Evolutionary conservation across 1,284 basidiomycete species (phyloP).

Genomic region (Ceratobasidium sp.): DNA sequence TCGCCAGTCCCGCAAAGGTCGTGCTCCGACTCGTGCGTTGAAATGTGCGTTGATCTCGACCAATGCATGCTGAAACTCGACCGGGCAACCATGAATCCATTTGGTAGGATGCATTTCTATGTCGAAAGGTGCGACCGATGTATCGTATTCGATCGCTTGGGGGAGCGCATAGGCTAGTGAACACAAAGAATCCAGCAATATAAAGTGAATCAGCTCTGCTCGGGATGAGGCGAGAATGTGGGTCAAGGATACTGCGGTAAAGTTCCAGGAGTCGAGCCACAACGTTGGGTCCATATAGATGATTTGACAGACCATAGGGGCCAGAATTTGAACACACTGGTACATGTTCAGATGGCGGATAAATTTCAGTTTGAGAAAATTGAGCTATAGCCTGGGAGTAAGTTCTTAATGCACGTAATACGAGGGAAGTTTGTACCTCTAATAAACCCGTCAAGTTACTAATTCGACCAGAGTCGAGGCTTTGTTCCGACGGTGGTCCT

Average conservation of each 20-base stretch:
- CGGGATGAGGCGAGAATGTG: no score
- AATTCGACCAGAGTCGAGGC: no score
- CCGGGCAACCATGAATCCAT: conserved; percentile 4
- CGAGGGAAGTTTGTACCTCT: no score
- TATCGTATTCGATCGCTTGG: conserved; percentile 23
- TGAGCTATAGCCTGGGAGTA: no score
- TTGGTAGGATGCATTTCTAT: neutral
- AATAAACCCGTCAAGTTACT: no score
- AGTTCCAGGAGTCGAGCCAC: neutral
- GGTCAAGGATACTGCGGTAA: neutral
- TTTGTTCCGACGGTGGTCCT: no score
- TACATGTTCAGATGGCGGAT: no score
- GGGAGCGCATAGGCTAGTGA: neutral
- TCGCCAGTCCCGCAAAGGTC: neutral
- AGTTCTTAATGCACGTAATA: no score
- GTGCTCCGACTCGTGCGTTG: neutral
- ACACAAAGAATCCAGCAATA: neutral
- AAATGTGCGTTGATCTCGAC: conserved; percentile 12
- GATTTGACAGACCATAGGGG: no score
- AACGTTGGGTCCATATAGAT: no score
- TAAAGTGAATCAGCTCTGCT: neutral
- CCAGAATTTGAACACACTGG: no score
- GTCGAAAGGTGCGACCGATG: neutral
- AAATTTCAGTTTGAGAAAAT: no score
- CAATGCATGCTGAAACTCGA: neutral